Percentiles rank a stretch among this genome's conserved stretches.
Conservation (phyloP, 2,329 filamentous ascomycete genomes). For the Sclerotinia nivalis region DNA sequence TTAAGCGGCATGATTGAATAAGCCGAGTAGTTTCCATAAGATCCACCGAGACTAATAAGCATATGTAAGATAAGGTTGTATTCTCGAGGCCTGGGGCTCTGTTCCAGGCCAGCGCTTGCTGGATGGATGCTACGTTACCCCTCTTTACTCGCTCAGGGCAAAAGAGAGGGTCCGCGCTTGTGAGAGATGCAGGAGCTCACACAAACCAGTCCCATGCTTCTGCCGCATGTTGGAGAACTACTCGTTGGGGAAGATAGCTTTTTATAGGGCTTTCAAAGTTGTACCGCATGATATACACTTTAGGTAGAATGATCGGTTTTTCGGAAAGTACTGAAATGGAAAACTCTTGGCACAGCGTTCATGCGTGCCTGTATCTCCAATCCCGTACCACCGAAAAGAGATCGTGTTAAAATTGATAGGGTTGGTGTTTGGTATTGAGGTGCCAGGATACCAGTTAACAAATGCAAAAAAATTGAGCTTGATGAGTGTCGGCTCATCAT, state of each 20-base stretch:
- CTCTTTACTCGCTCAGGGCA: not conserved
- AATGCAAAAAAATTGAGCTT: not conserved
- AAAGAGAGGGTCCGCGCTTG: not conserved
- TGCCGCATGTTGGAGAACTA: slow-evolving; percentile 7
- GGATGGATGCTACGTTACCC: slow-evolving; percentile 2
- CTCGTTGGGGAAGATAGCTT: not conserved
- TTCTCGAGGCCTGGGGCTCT: not conserved
- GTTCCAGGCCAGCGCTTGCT: slow-evolving; percentile 5
- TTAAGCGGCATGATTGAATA: not conserved
- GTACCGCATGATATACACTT: slow-evolving; percentile 16
- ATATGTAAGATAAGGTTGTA: slow-evolving; percentile 4
- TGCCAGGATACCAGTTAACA: not conserved
- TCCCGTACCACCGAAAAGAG: not conserved
- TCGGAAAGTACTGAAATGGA: not conserved
- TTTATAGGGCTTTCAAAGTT: not conserved
- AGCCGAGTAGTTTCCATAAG: not conserved
- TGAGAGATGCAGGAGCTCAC: not conserved
- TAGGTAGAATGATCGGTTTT: slow-evolving; percentile 11
- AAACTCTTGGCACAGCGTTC: slow-evolving; percentile 9
- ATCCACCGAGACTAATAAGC: slow-evolving; percentile 8
- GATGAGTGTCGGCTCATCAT: not conserved
- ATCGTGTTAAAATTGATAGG: not conserved
- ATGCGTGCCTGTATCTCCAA: not conserved
- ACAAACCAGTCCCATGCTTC: slow-evolving; percentile 14
- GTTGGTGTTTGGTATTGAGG: not conserved